Conservation (phyloP, 179 eudicot species). For the Spinacia oleracea region DNA sequence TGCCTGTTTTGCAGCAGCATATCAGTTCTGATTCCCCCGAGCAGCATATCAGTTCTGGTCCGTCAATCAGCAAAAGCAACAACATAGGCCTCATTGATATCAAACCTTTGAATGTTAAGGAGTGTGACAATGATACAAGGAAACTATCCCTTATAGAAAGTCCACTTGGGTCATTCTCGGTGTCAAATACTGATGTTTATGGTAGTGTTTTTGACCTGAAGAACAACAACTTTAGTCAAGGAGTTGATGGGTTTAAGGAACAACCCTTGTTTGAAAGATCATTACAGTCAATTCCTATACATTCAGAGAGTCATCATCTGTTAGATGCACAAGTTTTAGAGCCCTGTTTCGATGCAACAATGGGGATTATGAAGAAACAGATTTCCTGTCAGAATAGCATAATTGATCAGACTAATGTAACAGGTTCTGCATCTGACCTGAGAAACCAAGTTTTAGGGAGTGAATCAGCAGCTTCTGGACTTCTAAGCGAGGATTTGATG, state of each 20-base stretch:
- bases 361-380: conserved; percentile 22
- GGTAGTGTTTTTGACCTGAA: conserved; percentile 36
- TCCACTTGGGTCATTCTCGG: conserved; percentile 26
- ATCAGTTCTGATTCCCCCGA: conserved; percentile 29
- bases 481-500: conserved; percentile 40
- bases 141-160: conserved; percentile 28
- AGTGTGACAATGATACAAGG: conserved; percentile 23
- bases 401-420: conserved; percentile 33
- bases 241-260: not conserved
- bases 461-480: conserved; percentile 37
- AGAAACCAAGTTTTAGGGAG: conserved; percentile 35
- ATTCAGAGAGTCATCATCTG: conserved; percentile 10
- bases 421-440: conserved; percentile 33
- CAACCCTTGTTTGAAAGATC: conserved; percentile 11
- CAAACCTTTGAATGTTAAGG: conserved; percentile 34
- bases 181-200: conserved; percentile 33
- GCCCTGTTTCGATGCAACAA: conserved; percentile 2
- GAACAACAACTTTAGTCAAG: conserved; percentile 29
- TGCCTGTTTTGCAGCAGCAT: conserved; percentile 33
- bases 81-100: conserved; percentile 30
- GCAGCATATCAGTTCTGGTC: conserved; percentile 27
- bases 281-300: conserved; percentile 8
- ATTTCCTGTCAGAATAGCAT: conserved; percentile 29
- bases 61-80: conserved; percentile 36
- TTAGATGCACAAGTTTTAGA: conserved; percentile 13